These are phyloP conservation scores for Fusarium anthophilum DNA, from an alignment of 2,329 filamentous ascomycete species.

Conservation along the genomic window DNA sequence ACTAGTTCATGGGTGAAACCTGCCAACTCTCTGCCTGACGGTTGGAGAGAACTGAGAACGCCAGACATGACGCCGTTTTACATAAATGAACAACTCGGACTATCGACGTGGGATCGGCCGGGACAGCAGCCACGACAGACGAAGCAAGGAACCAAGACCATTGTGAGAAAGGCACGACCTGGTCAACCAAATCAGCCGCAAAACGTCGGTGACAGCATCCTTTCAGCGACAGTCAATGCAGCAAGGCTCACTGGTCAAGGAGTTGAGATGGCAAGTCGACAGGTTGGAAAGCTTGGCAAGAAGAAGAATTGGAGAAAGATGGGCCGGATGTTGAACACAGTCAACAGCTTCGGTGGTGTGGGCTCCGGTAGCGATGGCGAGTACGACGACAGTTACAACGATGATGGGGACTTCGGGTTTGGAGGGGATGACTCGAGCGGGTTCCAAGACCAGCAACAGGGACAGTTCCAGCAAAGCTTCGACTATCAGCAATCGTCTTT, in stretches of 20 bases:
- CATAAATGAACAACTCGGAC: constrained; percentile 38
- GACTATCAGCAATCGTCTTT: constrained; percentile 18
- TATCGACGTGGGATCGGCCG: constrained; percentile 43
- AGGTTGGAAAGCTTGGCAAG: constrained; percentile 42
- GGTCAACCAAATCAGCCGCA: constrained; percentile 5
- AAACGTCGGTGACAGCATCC: constrained; percentile 13
- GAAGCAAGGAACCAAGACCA: neutral
- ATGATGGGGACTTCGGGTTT: neutral
- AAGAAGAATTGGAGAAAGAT: constrained; percentile 41
- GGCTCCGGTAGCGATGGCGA: constrained; percentile 15
- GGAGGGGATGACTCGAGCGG: neutral
- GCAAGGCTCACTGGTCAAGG: constrained; percentile 32
- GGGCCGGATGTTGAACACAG: constrained; percentile 22
- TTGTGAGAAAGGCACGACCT: constrained; percentile 3
- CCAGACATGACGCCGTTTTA: constrained; percentile 42
- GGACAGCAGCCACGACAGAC: constrained; percentile 37
- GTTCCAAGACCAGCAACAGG: constrained; percentile 20
- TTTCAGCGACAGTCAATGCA: constrained; percentile 34
- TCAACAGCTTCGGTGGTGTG: neutral
- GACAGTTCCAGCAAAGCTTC: constrained; percentile 17
- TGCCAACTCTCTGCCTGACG: constrained; percentile 30
- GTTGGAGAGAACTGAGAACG: constrained; percentile 42
- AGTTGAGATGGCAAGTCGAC: constrained; percentile 28
- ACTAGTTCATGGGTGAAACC: constrained; percentile 40
- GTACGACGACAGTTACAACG: constrained; percentile 2